phyloP scores from a whole-genome alignment of 1,139 yeast genomes.

The Eremothecium sinecaudum region DNA sequence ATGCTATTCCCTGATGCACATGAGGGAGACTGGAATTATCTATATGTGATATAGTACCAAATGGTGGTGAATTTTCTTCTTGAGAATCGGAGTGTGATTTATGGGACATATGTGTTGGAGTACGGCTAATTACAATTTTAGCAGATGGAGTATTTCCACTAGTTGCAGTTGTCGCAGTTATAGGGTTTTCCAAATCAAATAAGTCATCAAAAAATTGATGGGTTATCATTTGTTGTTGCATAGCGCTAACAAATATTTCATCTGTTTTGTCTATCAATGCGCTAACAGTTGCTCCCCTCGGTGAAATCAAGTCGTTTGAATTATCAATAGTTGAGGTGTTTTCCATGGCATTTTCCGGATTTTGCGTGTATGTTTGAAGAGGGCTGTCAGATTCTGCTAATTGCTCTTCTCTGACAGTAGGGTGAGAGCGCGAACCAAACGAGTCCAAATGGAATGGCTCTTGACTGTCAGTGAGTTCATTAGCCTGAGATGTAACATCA shows the following conservation, averaged over 20 bases:
- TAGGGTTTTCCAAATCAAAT: neutral
- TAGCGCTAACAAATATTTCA: conserved; percentile 6
- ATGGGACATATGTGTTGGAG: neutral
- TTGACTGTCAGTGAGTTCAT: neutral
- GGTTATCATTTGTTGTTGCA: conserved; percentile 2
- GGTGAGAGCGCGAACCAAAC: neutral
- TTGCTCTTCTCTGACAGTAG: neutral
- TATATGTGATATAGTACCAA: neutral
- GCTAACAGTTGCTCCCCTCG: conserved; percentile 10
- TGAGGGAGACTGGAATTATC: neutral
- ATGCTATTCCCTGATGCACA: too few relatives aligned
- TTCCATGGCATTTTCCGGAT: neutral
- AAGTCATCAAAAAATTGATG: conserved; percentile 2
- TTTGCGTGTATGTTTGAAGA: neutral
- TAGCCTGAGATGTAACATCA: neutral
- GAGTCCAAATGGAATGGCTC: neutral
- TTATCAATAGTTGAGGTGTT: neutral
- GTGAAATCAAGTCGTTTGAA: neutral
- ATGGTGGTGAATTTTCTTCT: conserved; percentile 1
- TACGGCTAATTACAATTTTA: neutral
- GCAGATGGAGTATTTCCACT: neutral
- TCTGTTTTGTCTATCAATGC: conserved; percentile 15
- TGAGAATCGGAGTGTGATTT: neutral
- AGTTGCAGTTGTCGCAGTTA: neutral
- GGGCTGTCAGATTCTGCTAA: neutral